phyloP scores from a whole-genome alignment of 805 yeast genomes.

The Candida piceae region DNA sequence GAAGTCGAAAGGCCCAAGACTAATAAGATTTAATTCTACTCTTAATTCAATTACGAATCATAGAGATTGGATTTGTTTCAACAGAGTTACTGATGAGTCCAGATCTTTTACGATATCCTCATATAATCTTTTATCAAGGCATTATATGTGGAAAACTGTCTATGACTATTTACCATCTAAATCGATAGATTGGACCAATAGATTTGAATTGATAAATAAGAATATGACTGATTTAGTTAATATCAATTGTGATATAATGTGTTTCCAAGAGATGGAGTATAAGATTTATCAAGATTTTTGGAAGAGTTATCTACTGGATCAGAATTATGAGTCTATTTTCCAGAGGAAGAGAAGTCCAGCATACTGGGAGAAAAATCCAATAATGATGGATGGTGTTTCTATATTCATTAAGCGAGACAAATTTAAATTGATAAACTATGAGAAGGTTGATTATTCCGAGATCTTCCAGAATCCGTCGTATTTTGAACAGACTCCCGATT shows the following conservation, averaged over 20 bases:
- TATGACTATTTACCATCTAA: slow-evolving; percentile 45
- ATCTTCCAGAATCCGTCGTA: slow-evolving; percentile 20
- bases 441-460: slow-evolving; percentile 30
- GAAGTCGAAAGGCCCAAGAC: not conserved
- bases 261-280: slow-evolving; percentile 36
- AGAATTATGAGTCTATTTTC: slow-evolving; percentile 43
- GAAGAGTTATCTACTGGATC: slow-evolving; percentile 15
- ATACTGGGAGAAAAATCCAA: slow-evolving; percentile 45
- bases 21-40: slow-evolving; percentile 3
- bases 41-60: slow-evolving; percentile 19
- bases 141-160: slow-evolving; percentile 57
- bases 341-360: slow-evolving; percentile 45
- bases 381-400: slow-evolving; percentile 57
- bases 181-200: slow-evolving; percentile 44
- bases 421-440: slow-evolving; percentile 36
- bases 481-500: slow-evolving; percentile 31
- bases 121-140: slow-evolving; percentile 32
- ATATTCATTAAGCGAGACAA: slow-evolving; percentile 45
- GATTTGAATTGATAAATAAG: slow-evolving; percentile 39
- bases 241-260: slow-evolving; percentile 47
- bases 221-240: slow-evolving; percentile 31
- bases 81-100: slow-evolving; percentile 1
- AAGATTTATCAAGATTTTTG: slow-evolving; percentile 24
- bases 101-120: slow-evolving; percentile 28
- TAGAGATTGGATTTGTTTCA: slow-evolving; percentile 15